phyloP scores from a whole-genome alignment of 2,329 filamentous ascomycete genomes.

The Coniochaeta sp. region DNA sequence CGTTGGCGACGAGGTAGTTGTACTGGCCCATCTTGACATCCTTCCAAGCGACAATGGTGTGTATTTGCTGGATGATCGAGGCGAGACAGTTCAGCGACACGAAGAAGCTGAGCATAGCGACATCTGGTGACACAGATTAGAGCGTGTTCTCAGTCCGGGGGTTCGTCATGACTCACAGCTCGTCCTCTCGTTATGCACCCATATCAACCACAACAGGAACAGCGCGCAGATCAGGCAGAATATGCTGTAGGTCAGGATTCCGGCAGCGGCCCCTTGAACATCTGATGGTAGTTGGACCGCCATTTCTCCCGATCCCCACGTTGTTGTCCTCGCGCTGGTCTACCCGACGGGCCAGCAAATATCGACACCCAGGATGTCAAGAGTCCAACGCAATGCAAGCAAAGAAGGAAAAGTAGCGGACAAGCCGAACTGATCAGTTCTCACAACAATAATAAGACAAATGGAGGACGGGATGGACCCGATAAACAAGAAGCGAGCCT shows the following conservation, averaged over 20 bases:
- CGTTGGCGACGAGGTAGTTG: constrained; percentile 23
- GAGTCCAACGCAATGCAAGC: too few relatives aligned
- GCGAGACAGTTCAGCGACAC: constrained; percentile 27
- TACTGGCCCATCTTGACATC: constrained; percentile 32
- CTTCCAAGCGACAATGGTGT: constrained; percentile 31
- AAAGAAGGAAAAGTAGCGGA: too few relatives aligned
- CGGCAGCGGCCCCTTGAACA: constrained; percentile 23
- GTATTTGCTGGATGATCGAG: constrained; percentile 34
- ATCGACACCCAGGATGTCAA: too few relatives aligned
- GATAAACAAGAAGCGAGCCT: too few relatives aligned
- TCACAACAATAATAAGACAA: too few relatives aligned
- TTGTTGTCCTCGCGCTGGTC: too few relatives aligned
- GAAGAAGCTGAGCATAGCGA: constrained; percentile 30
- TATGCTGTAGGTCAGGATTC: constrained; percentile 27
- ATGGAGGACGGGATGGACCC: too few relatives aligned
- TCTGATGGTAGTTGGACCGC: constrained; percentile 26
- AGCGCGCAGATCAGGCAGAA: constrained; percentile 24
- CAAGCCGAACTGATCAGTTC: too few relatives aligned
- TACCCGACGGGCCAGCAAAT: too few relatives aligned
- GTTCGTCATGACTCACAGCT: constrained; percentile 27
- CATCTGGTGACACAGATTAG: constrained; percentile 20
- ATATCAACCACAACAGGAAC: constrained; percentile 29
- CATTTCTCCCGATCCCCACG: constrained; percentile 18
- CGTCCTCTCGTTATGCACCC: constrained; percentile 29
- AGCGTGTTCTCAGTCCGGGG: not conserved